Evolutionary conservation across 192 early-diverging fungal species (phyloP).

Genomic region (Jimgerdemannia flammicorona): DNA sequence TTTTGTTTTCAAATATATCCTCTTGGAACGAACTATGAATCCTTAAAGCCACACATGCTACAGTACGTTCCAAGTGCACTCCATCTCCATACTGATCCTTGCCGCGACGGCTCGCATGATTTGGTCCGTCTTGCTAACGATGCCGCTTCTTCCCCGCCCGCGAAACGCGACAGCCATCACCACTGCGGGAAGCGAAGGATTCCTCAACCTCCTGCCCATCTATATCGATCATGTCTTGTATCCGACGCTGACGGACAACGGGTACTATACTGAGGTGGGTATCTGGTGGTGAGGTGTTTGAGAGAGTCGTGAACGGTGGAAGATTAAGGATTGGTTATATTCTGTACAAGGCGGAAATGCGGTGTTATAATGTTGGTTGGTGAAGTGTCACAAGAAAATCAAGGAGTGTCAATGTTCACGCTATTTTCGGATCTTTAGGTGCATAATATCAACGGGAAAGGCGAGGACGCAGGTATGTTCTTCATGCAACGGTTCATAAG

Average conservation of each 20-base stretch:
- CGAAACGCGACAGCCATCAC: conserved; percentile 27
- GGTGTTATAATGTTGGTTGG: too few relatives aligned
- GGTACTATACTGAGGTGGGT: conserved; percentile 49
- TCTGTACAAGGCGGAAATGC: too few relatives aligned
- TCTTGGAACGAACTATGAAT: neutral
- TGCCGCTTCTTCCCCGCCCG: neutral
- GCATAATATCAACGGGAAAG: conserved; percentile 60
- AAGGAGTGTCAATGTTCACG: neutral
- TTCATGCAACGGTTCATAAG: too few relatives aligned
- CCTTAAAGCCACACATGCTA: conserved; percentile 42
- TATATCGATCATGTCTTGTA: conserved; percentile 63
- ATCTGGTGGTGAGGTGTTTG: neutral
- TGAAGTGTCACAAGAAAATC: neutral
- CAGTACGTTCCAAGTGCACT: conserved; percentile 24
- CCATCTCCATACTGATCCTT: too few relatives aligned
- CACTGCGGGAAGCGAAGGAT: conserved; percentile 55
- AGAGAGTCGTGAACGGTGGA: too few relatives aligned
- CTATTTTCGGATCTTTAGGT: conserved; percentile 11
- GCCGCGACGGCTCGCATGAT: too few relatives aligned
- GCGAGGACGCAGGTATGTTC: conserved; percentile 53
- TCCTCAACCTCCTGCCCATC: conserved; percentile 54
- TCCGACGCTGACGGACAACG: conserved; percentile 55
- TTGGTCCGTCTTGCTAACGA: conserved; percentile 5
- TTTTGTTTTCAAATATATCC: neutral
- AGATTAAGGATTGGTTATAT: too few relatives aligned